Base-by-base conservation (phyloP, 1,284 basidiomycete species). In the Ganoderma meredithae region DNA sequence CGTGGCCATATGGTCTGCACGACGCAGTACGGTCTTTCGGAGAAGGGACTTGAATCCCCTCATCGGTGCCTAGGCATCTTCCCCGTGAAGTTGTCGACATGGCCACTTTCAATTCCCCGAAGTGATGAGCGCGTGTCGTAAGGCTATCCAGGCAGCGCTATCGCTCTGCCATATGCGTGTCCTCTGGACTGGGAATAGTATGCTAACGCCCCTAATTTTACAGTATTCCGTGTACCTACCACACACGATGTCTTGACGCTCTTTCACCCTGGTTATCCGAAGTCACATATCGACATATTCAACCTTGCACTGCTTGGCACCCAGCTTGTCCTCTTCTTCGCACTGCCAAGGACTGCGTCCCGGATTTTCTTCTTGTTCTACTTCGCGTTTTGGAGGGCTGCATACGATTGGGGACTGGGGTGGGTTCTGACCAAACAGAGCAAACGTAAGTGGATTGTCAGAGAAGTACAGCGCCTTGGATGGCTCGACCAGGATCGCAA, bases 231-330 rank as follows among this genome's bases (percentile, higher is more conserved):
- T 64, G 96, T 99, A 44, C 97, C 97, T 10, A 93, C 95, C 53
- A 99, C 98, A 0, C 95, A 98, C 78, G 96, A 98, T 79, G 96
- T 99, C 68, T 81, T 99, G 68, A 96, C 96, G 4, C 86, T 99
- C 31, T 94, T 98, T 77, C 89, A 96, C 77, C 98, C 97, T 2
- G 85, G 89, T 5, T 91, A 95, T 75, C 92, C 92, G 3, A 98
- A 98, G 79, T 97, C 96, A 43, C 93, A 97, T 72, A 84, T 99
- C 63, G 97, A 99, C 80, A 79, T 97, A 25, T 81, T 98, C 69
- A 98, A 96, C 70, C 83, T 99, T 31, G 86, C 86, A 5, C 85
- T 95, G 5, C 88, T 99, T 40, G 89, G 87, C 1, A 75, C 91
- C 0, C 97, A 99, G 79, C 83, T 97, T 65, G 71, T 91, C 27